Evolutionary conservation across 345 rosid genomes (phyloP), one percentile per base, ranked within the genome.

Genomic region (Gossypioides kirkii): DNA sequence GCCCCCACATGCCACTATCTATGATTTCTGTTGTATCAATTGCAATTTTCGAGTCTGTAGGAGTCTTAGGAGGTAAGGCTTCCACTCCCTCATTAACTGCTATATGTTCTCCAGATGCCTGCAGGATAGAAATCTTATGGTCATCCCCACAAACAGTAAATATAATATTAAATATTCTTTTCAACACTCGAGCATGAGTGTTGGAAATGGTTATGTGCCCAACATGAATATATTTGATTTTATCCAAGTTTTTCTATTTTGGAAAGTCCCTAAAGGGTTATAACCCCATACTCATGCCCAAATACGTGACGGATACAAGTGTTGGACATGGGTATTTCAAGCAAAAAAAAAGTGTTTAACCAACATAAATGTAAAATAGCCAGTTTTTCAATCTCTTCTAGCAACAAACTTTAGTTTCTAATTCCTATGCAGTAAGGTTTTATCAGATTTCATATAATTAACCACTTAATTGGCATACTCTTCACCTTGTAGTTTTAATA

Each of bases 71-170:
- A 69, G 70, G 52, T 1, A 43, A 46, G 28, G 23, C 66, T 69
- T 79, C 77, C 22, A 72, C 54, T 59, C 76, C 81, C 25, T 77
- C 88, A 62, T 60, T 73, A 79, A 64, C 80, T 49, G 76, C 77
- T 60, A 41, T 45, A 25, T 78, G 83, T 71, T 81, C 88, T 74
- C 74, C 84, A 18, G 76, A 45, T 23, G 70, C 80, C 98, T 89
- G 73, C 50, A 81, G n/a, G 42, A 64, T 38, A 64, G 64, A 61
- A 11, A 36, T 9, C 4, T 26, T 28, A 23, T 6, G 4, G 11
- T 50, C 23, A 43, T 22, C 14, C 20, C 60, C 69, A 22, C 3
- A 41, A 36, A 28, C 22, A 55, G 7, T 26, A 65, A 63, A 5
- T 2, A 72, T 14, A 23, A 46, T 7, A 66, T 14, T 23, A 20